phyloP scores from a whole-genome alignment of 192 early-diverging fungal genomes.

The Mortierella antarctica region DNA sequence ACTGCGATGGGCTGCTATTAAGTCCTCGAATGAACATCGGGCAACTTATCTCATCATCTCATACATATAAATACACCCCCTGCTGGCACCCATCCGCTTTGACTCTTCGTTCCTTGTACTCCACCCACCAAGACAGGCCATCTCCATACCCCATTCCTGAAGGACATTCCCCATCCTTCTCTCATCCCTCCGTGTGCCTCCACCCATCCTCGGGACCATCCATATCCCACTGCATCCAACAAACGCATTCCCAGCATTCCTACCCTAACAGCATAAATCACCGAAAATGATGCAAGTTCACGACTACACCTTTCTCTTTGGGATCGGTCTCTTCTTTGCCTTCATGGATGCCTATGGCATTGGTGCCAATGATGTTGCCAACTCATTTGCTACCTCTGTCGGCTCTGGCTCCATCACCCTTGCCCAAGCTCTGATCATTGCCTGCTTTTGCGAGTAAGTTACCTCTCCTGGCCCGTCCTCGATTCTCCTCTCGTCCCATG shows the following conservation, averaged over 20 bases:
- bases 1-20: no score
- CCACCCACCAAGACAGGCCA: not conserved
- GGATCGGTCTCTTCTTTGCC: conserved; percentile 67
- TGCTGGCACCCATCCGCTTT: no score
- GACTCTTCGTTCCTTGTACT: not conserved
- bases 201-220: not conserved
- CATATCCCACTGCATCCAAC: not conserved
- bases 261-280: conserved; percentile 7
- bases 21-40: no score
- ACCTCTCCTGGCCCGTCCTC: conserved; percentile 75
- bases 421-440: conserved; percentile 78
- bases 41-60: no score
- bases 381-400: conserved; percentile 88
- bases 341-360: conserved; percentile 81
- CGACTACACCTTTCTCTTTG: conserved; percentile 71
- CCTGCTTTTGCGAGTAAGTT: conserved; percentile 77
- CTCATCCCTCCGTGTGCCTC: not conserved
- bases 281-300: conserved; percentile 61
- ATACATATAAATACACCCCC: no score
- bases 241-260: not conserved
- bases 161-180: not conserved
- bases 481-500: conserved; percentile 33
- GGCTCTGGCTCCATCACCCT: conserved; percentile 83
- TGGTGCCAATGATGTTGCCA: conserved; percentile 92
- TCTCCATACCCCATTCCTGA: not conserved